A percentile compares a stretch with the other conserved stretches of the same genome.
These are phyloP conservation scores for Saprolegnia diclina DNA, from an alignment of 352 stramenopile genomes.

Conservation along the genomic window DNA sequence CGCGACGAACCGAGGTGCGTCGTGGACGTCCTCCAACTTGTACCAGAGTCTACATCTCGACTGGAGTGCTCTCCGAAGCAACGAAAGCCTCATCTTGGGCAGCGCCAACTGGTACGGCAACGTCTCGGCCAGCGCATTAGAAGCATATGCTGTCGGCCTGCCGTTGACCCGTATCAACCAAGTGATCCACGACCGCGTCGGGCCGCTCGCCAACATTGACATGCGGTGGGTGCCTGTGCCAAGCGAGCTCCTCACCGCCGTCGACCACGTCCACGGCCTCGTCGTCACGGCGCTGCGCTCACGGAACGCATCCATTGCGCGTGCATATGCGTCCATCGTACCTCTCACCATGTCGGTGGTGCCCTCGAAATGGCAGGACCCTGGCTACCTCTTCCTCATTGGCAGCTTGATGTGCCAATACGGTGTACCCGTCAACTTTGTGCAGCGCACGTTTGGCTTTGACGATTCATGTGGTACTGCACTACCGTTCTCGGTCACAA, in stretches of 20 bases:
- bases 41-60: neutral
- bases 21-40: neutral
- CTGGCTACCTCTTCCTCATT: neutral
- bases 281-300: too few species aligned
- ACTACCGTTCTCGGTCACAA: neutral
- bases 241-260: neutral
- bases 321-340: too few species aligned
- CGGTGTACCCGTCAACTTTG: neutral
- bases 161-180: neutral
- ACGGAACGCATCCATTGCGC: neutral
- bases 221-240: slow-evolving; percentile 11
- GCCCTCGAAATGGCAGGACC: neutral
- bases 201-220: slow-evolving; percentile 18
- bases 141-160: neutral
- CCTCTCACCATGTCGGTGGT: neutral
- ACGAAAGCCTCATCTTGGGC: neutral
- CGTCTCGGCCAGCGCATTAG: neutral
- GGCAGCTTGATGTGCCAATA: slow-evolving; percentile 6
- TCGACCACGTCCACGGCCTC: neutral
- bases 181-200: slow-evolving; percentile 12
- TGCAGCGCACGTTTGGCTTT: slow-evolving; percentile 24
- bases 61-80: neutral
- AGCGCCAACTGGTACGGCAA: neutral
- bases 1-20: neutral
- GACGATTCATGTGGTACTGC: neutral